Base-by-base conservation (phyloP, 192 early-diverging fungal genomes). In the Coemansia sp. region DNA sequence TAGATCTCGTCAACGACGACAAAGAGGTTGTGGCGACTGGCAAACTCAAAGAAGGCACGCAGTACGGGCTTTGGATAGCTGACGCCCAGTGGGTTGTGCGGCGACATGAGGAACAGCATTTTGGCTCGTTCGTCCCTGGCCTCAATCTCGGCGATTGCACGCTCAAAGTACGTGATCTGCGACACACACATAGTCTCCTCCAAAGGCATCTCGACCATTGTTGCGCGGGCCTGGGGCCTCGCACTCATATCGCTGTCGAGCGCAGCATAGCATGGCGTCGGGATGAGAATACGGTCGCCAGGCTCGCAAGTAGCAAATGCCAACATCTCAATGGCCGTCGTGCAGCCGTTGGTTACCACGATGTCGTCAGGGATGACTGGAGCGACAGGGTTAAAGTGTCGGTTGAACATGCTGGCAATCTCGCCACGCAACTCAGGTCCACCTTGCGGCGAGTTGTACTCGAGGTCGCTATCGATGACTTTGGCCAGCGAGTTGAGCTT, bases 1-100 rank as follows among this genome's bases (percentile, higher is more conserved):
- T 95, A 95, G 41, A 95, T 90, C 66, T 95, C 94, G 72, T 95
- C 94, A 71, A 88, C 78, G 9, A 93, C 67, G 22, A 88, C 80
- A 55, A 91, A 91, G 11, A 95, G 65, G 24, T 85, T 63, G 48
- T 91, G 83, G 17, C 70, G 62, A 31, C 83, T 84, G 11, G 91
- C 90, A 71, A 91, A 95, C 38, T 70, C 62, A 3, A 94, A 72
- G 58, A 89, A 85, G 11, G 71, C 64, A 12, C 83, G 71, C 24
- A 94, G 59, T 20, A 88, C 70, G 4, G 77, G 72, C 17, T 73
- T 84, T 15, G 89, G 69, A 40, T 89, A 84, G 63, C 80, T 83
- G 61, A 69, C 59, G 34, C 89, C 90, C 29, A 89, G 72, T 5
- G 92, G 92, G 67, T 93, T 93, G 50, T 88, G 83, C 12, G 94